These are phyloP conservation scores for Tulasnella calospora DNA, from an alignment of 768 basidiomycete genomes.

Conservation along the genomic window DNA sequence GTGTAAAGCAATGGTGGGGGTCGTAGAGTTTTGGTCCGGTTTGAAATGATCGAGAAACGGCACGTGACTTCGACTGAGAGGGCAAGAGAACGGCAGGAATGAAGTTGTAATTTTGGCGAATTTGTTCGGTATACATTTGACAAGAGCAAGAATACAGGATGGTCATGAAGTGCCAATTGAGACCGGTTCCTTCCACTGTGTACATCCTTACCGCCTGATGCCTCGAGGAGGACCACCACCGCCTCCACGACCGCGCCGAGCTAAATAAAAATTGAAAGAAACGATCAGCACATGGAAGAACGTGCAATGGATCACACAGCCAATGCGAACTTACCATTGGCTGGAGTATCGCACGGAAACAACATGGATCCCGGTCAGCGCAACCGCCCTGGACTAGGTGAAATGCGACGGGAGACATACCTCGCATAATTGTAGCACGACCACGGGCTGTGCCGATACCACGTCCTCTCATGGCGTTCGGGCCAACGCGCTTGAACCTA, in stretches of 20 bases:
- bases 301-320: not conserved
- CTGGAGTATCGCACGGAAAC: constrained; percentile 40
- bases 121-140: not conserved
- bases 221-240: constrained; percentile 51
- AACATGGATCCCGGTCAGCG: constrained; percentile 20
- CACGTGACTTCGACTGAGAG: not conserved
- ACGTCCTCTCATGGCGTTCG: constrained; percentile 96
- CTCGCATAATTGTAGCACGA: constrained; percentile 96
- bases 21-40: not conserved
- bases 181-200: not conserved
- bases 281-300: constrained; percentile 5
- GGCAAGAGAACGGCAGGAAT: not conserved
- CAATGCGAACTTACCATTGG: constrained; percentile 58
- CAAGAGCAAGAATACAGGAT: not conserved
- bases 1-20: not conserved
- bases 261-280: constrained; percentile 38
- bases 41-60: not conserved
- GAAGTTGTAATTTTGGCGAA: not conserved
- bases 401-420: constrained; percentile 46
- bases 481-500: constrained; percentile 99
- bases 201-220: constrained; percentile 61
- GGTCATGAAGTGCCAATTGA: not conserved
- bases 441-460: constrained; percentile 99
- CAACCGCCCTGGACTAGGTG: not conserved
- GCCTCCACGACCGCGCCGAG: constrained; percentile 79